Conservation (phyloP, 2,329 filamentous ascomycete species). For the Fusarium poae region DNA sequence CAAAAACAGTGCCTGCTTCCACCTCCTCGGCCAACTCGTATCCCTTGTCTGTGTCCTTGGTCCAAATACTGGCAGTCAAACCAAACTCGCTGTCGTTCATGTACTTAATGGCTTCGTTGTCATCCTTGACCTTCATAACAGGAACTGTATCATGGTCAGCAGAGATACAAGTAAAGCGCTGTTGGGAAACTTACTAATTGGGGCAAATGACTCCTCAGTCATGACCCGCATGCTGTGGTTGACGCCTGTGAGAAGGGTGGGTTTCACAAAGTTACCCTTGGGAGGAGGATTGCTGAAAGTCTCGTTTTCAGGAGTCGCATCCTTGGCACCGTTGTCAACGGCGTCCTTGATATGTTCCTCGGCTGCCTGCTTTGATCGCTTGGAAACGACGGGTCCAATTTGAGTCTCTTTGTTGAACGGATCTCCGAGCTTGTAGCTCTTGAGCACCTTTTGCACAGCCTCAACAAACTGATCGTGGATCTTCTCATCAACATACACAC, state of each 20-base stretch:
- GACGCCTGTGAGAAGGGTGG: conserved; percentile 83
- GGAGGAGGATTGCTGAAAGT: conserved; percentile 78
- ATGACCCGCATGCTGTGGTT: conserved; percentile 89
- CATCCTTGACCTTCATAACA: conserved; percentile 85
- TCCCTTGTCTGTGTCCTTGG: conserved; percentile 82
- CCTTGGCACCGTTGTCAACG: conserved; percentile 82
- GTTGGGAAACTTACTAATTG: conserved; percentile 33
- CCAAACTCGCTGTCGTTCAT: conserved; percentile 98
- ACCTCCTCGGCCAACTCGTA: conserved; percentile 83
- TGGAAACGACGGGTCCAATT: conserved; percentile 89
- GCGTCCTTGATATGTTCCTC: conserved; percentile 85
- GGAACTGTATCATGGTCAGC: conserved; percentile 59
- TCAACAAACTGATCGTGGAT: conserved; percentile 87
- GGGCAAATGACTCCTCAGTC: conserved; percentile 92
- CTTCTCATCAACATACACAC: conserved; percentile 88
- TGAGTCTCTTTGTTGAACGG: conserved; percentile 83
- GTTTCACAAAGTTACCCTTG: conserved; percentile 90
- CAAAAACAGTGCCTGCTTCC: conserved; percentile 95
- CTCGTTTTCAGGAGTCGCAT: conserved; percentile 85
- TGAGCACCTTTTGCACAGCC: conserved; percentile 83
- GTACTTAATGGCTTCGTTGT: conserved; percentile 82
- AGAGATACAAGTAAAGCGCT: background rate
- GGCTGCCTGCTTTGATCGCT: conserved; percentile 80
- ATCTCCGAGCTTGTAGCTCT: conserved; percentile 88
- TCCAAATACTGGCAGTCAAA: conserved; percentile 97